A percentile compares a stretch with the other conserved stretches of the same genome.
phyloP scores from a whole-genome alignment of 352 stramenopile genomes.

The Elongisporangium anandrum region DNA sequence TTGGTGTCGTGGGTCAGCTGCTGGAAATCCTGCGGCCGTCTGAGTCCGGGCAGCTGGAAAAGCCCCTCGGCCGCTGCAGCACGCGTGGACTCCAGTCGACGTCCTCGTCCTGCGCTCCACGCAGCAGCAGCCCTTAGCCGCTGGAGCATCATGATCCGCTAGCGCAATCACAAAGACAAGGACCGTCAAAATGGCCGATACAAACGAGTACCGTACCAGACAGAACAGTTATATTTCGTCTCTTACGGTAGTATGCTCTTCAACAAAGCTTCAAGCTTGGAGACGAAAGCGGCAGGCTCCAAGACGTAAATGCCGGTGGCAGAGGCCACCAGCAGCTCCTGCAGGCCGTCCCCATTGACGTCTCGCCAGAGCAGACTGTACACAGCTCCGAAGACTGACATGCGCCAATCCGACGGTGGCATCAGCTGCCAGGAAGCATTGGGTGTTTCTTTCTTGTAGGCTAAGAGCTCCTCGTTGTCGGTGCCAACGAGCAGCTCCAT shows the following conservation, averaged over 20 bases:
- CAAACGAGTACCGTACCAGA: neutral
- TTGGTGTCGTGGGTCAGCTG: conserved; percentile 56
- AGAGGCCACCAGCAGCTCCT: conserved; percentile 58
- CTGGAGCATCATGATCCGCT: conserved; percentile 14
- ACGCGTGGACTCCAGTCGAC: conserved; percentile 9
- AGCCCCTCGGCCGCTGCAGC: conserved; percentile 25
- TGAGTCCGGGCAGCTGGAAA: conserved; percentile 66
- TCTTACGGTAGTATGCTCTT: neutral
- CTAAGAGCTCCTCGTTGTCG: conserved; percentile 47
- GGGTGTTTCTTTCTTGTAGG: conserved; percentile 32
- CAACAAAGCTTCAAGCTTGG: conserved; percentile 18
- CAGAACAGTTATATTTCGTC: neutral
- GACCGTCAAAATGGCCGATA: neutral
- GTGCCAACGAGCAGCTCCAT: conserved; percentile 60
- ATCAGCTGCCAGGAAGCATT: conserved; percentile 27
- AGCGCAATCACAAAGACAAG: neutral
- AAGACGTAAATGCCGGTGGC: conserved; percentile 68
- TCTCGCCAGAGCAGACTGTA: conserved; percentile 72
- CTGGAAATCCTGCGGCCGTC: conserved; percentile 53
- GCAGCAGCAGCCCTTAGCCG: conserved; percentile 20
- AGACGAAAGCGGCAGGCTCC: conserved; percentile 36
- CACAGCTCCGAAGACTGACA: conserved; percentile 60
- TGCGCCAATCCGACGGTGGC: conserved; percentile 22
- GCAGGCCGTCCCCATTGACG: conserved; percentile 58
- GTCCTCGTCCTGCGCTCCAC: neutral